A percentile compares a stretch with the other conserved stretches of the same genome.
phyloP scores from a whole-genome alignment of 23 red algal genomes.

The Chondrus crispus region DNA sequence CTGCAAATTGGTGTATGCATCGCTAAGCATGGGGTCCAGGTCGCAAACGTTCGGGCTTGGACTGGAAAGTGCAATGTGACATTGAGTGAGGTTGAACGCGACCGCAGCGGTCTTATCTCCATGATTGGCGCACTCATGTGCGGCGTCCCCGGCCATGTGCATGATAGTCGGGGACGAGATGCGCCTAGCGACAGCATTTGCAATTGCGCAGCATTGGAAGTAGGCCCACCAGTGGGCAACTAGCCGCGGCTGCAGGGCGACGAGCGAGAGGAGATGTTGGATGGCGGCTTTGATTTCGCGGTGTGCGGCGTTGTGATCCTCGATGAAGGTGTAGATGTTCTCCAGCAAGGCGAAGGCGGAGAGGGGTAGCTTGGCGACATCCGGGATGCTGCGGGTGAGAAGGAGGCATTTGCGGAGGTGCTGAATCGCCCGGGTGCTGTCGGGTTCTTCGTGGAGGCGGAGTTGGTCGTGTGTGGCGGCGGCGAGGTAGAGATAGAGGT shows the following conservation, averaged over 20 bases:
- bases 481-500: background rate
- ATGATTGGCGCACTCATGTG: background rate
- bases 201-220: conserved; percentile 6
- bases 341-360: background rate
- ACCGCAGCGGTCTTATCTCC: background rate
- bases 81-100: conserved; percentile 23
- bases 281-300: conserved; percentile 14
- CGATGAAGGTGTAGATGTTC: background rate
- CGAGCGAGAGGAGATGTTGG: background rate
- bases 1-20: no score
- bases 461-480: no score
- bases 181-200: background rate
- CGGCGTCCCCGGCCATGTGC: conserved; percentile 8
- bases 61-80: background rate
- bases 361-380: background rate
- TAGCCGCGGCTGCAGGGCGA: background rate
- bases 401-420: conserved; percentile 41
- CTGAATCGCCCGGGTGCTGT: conserved; percentile 12
- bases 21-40: no score
- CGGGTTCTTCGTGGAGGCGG: background rate
- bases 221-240: conserved; percentile 36
- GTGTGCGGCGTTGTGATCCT: background rate
- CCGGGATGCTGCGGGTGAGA: background rate
- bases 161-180: background rate
- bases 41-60: background rate